Evolutionary conservation across 805 yeast species (phyloP), one percentile per base, ranked within the genome.

Genomic region (Starmera pachycereana): DNA sequence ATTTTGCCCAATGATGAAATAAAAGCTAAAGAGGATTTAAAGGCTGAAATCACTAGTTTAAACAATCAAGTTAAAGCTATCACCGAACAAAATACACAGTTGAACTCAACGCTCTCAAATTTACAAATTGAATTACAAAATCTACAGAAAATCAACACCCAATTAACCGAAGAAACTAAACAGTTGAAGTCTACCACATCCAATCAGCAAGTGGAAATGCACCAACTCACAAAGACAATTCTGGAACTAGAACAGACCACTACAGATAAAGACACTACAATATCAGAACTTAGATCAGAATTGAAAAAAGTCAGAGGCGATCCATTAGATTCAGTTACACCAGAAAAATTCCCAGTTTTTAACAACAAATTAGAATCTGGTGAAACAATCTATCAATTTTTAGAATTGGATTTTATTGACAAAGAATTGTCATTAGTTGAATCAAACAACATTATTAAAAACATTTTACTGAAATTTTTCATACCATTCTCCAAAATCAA

Each of bases 361-460:
- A 44, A 38, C 10, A 40, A 42, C 8, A 47, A 41, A 32, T 40
- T 44, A 4, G 3, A 37, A 6, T 27, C 40, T 28, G 51, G 53
- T 2, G 12, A 33, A 11, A 27, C 50, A 12, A n/a, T 43, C 11
- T 50, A 51, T 36, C 44, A 46, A 7, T 35, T 36, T 4, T 49
- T 52, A 36, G 54, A 53, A 42, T 48, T 63, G 3, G 45, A 47
- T 3, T 35, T 44, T n/a, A 52, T 65, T 14, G 65, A 63, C 36
- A 35, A 36, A 3, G 27, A 22, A 7, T 43, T 62, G 16, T 48
- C 55, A 11, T 40, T 54, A 39, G 47, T 56, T 3, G 53, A 57
- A 18, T 53, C 63, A 13, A 66, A 62, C 29, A 64, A 63, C 44
- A 45, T 58, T 4, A 47, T 63, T 27, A 64, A 63, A 43, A 56